phyloP scores from a whole-genome alignment of 2,329 filamentous ascomycete genomes.

The Arthroderma uncinatum region DNA sequence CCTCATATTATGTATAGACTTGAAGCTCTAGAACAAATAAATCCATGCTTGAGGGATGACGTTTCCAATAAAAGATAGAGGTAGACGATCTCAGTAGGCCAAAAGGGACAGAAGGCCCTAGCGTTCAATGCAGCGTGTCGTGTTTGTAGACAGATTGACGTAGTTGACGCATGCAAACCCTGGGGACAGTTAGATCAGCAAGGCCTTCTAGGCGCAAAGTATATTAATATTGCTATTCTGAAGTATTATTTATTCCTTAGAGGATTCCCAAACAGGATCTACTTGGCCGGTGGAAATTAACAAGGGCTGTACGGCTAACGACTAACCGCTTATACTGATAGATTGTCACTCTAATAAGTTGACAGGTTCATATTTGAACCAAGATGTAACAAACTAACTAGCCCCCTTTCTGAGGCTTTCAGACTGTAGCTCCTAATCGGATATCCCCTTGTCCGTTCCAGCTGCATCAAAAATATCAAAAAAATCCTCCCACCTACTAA shows the following conservation, averaged over 20 bases:
- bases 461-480: not conserved
- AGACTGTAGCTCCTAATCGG: not conserved
- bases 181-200: not conserved
- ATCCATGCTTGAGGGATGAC: too few species aligned
- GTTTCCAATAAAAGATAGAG: too few species aligned
- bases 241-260: not conserved
- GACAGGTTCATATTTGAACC: not conserved
- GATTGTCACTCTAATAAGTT: not conserved
- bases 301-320: not conserved
- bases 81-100: too few species aligned
- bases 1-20: too few species aligned
- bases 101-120: too few species aligned
- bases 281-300: not conserved
- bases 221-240: too few species aligned
- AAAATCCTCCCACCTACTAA: conserved; percentile 5
- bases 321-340: not conserved
- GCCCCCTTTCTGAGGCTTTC: not conserved
- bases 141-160: not conserved
- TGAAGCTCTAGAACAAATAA: too few species aligned
- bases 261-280: not conserved
- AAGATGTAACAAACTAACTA: not conserved
- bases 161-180: not conserved
- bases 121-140: too few species aligned
- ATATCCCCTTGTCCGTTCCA: not conserved
- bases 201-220: not conserved